These are phyloP conservation scores for Pichia sp. DNA, from an alignment of 1,139 yeast species.

Conservation along the genomic window DNA sequence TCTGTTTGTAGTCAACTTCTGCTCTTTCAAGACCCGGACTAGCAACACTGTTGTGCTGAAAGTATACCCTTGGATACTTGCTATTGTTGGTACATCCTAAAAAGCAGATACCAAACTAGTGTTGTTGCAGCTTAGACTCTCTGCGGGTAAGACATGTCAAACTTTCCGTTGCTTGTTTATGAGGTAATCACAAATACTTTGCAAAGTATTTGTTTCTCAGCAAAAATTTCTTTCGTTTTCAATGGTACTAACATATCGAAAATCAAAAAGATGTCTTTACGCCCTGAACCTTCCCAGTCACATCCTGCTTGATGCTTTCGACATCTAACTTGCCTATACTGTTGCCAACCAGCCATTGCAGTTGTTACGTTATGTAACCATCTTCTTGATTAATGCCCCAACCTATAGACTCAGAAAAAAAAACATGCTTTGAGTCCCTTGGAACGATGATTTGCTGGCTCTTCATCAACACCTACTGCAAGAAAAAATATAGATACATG, in stretches of 20 bases:
- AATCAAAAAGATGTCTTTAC: not conserved
- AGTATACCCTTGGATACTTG: not conserved
- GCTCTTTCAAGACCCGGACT: not conserved
- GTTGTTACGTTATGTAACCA: not conserved
- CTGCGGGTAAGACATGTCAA: not conserved
- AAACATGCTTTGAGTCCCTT: not conserved
- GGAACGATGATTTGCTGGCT: not conserved
- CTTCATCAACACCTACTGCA: not conserved
- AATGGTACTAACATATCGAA: not conserved
- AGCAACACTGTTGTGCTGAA: not conserved
- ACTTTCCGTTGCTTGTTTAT: not conserved
- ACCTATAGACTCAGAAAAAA: not conserved
- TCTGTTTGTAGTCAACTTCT: too few relatives aligned
- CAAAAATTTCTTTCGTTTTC: not conserved
- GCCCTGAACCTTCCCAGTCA: not conserved
- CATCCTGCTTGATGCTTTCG: not conserved
- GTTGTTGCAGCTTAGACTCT: not conserved
- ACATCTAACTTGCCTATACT: not conserved
- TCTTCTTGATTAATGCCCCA: not conserved
- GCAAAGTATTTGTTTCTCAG: not conserved
- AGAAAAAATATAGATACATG: not conserved
- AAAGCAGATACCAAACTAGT: not conserved
- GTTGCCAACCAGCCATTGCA: not conserved
- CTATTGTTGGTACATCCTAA: not conserved
- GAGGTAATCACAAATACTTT: not conserved